Conservation (phyloP, 2,329 filamentous ascomycete species). For the Purpureocillium lavendulum region DNA sequence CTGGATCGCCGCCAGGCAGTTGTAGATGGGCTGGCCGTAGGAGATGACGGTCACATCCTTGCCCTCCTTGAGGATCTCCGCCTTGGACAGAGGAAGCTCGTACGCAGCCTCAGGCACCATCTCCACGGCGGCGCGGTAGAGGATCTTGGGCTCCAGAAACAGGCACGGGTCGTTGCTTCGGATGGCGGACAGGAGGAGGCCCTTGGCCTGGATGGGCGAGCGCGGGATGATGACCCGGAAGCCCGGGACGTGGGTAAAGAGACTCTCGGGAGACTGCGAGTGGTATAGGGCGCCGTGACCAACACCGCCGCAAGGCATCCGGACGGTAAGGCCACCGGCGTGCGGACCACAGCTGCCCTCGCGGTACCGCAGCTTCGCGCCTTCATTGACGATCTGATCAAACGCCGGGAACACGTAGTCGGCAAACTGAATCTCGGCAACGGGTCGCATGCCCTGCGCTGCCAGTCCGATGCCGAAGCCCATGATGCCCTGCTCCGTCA, state of each 20-base stretch:
- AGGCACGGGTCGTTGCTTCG: constrained; percentile 78
- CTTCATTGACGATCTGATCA: constrained; percentile 90
- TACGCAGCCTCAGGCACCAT: constrained; percentile 79
- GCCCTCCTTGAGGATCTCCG: constrained; percentile 74
- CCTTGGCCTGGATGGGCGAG: constrained; percentile 82
- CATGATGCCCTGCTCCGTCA: constrained; percentile 89
- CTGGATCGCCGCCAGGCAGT: constrained; percentile 68
- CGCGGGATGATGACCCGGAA: constrained; percentile 79
- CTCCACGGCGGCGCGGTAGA: constrained; percentile 87
- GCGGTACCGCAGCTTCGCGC: constrained; percentile 78
- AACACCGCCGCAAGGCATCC: constrained; percentile 86
- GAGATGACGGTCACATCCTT: constrained; percentile 77
- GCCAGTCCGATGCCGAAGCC: constrained; percentile 89
- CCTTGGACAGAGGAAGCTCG: constrained; percentile 76
- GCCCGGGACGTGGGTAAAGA: constrained; percentile 85
- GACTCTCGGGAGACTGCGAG: constrained; percentile 78
- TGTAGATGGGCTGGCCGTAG: constrained; percentile 85
- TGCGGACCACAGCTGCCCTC: constrained; percentile 50
- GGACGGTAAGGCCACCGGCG: constrained; percentile 72
- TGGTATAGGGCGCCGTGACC: constrained; percentile 86
- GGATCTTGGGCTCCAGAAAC: constrained; percentile 90
- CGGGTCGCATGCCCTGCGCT: constrained; percentile 82
- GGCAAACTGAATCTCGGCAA: constrained; percentile 93
- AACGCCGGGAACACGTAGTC: constrained; percentile 92
- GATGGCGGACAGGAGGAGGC: constrained; percentile 69